Evolutionary conservation across 2,329 filamentous ascomycete genomes (phyloP).

Genomic region (Fusarium sp.): DNA sequence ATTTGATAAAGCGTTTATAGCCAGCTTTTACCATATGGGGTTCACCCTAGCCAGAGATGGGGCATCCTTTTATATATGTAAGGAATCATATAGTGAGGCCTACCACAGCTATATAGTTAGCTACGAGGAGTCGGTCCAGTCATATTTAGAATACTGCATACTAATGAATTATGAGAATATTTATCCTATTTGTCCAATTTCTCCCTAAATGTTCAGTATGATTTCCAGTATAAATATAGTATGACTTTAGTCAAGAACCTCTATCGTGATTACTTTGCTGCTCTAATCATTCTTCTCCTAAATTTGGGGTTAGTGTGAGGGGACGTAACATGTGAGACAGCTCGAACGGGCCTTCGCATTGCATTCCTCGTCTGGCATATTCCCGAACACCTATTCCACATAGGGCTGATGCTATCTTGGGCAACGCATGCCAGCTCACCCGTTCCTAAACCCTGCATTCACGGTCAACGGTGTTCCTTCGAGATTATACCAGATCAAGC

Average conservation of each 20-base stretch:
- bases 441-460: constrained; percentile 11
- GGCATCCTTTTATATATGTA: background rate
- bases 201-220: no score
- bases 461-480: background rate
- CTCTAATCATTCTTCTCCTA: no score
- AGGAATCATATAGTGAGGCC: background rate
- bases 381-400: background rate
- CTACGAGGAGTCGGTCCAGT: background rate
- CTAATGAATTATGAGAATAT: constrained; percentile 26
- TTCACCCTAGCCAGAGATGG: background rate
- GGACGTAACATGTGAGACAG: background rate
- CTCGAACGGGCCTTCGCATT: constrained; percentile 14
- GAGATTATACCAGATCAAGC: background rate
- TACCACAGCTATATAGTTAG: background rate
- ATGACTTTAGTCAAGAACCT: no score
- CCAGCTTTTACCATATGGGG: background rate
- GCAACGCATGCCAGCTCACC: constrained; percentile 26
- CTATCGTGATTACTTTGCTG: no score
- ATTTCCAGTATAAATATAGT: no score
- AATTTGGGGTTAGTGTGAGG: background rate
- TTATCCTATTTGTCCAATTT: background rate
- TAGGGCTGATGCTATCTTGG: constrained; percentile 28
- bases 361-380: constrained; percentile 28
- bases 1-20: background rate
- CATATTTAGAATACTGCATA: constrained; percentile 1